Percentiles rank a stretch among this genome's conserved stretches.
Conservation (phyloP, 2,329 filamentous ascomycete genomes). For the Domatiomyces globalis region DNA sequence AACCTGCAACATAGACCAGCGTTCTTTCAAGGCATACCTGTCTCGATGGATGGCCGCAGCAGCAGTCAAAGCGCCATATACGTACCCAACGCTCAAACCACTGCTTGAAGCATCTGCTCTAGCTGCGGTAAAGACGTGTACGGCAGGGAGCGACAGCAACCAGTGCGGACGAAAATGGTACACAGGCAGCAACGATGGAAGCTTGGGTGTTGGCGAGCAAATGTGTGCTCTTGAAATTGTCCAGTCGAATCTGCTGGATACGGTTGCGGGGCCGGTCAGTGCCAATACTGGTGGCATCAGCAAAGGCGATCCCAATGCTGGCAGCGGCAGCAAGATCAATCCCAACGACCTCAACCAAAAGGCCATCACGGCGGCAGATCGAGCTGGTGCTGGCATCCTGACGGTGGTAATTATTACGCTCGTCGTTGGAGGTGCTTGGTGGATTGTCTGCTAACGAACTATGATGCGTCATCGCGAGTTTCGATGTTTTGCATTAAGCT, state of each 20-base stretch:
- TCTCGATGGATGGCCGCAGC: conserved; percentile 46
- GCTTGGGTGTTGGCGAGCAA: conserved; percentile 27
- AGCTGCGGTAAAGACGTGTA: conserved; percentile 42
- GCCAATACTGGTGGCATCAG: conserved; percentile 45
- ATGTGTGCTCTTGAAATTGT: conserved; percentile 41
- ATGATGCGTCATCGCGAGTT: neutral
- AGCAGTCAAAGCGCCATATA: conserved; percentile 45
- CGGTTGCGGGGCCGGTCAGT: conserved; percentile 29
- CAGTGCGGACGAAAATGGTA: conserved; percentile 31
- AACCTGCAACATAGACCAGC: conserved; percentile 49
- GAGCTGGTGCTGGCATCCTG: conserved; percentile 25
- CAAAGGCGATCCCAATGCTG: conserved; percentile 32
- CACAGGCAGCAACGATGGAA: conserved; percentile 23
- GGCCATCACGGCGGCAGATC: conserved; percentile 23
- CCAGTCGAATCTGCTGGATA: conserved; percentile 38
- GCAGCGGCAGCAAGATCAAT: conserved; percentile 18
- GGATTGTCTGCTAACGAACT: conserved; percentile 12
- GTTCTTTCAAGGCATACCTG: conserved; percentile 52
- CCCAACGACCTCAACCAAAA: conserved; percentile 12
- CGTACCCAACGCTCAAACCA: conserved; percentile 36
- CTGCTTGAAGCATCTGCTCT: conserved; percentile 39
- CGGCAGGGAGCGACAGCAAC: conserved; percentile 32
- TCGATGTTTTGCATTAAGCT: neutral
- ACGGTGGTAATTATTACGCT: conserved; percentile 18
- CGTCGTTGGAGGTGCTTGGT: conserved; percentile 17